Evolutionary conservation across 2,329 filamentous ascomycete genomes (phyloP).

Genomic region (Colletotrichum musae): DNA sequence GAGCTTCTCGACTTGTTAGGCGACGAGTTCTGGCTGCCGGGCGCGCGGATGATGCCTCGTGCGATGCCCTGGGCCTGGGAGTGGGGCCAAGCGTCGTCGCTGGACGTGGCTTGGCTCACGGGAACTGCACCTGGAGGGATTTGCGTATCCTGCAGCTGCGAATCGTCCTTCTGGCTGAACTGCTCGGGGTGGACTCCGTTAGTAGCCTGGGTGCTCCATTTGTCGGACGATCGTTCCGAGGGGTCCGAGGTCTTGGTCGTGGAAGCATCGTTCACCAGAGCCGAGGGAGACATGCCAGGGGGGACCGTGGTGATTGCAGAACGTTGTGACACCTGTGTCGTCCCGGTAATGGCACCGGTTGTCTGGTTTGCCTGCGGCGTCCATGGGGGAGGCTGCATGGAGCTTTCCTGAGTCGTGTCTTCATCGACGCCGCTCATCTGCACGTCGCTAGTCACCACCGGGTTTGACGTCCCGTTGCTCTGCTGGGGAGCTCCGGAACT

Average conservation of each 20-base stretch:
- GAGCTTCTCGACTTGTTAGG: conserved; percentile 48
- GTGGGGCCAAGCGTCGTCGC: conserved; percentile 69
- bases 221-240: conserved; percentile 74
- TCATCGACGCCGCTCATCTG: conserved; percentile 73
- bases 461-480: conserved; percentile 71
- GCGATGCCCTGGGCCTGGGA: conserved; percentile 70
- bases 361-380: conserved; percentile 49
- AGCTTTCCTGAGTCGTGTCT: conserved; percentile 60
- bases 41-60: conserved; percentile 52
- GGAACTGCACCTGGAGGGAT: conserved; percentile 48
- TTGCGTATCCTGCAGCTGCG: conserved; percentile 70
- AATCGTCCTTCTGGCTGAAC: conserved; percentile 51
- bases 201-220: conserved; percentile 79
- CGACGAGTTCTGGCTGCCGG: conserved; percentile 57
- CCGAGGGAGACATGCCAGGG: conserved; percentile 70
- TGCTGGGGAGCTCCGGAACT: conserved; percentile 56
- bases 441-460: conserved; percentile 67
- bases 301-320: conserved; percentile 73
- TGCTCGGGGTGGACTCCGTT: conserved; percentile 73
- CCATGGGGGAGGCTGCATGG: conserved; percentile 64
- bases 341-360: conserved; percentile 58
- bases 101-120: conserved; percentile 63
- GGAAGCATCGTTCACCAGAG: conserved; percentile 85
- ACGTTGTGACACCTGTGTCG: conserved; percentile 74
- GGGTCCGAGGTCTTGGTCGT: conserved; percentile 91